Evolutionary conservation across 75 land plant species (phyloP), one percentile per base, ranked within the genome.

Genomic region (Picea sitchensis): DNA sequence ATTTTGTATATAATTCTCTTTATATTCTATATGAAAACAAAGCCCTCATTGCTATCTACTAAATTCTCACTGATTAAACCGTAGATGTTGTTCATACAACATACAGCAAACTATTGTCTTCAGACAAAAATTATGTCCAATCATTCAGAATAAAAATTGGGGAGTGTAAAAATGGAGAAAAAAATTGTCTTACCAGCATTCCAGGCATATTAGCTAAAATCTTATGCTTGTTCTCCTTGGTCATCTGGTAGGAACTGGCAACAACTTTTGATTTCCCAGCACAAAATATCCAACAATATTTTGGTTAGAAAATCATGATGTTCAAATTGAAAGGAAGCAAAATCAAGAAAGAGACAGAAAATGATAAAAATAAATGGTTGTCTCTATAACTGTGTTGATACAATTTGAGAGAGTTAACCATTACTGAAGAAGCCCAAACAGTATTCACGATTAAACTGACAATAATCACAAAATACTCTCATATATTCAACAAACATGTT

Each of bases 191-290:
- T 71, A 71, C 73, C 73, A 44, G 47, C 73, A 71, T 71, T 5
- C 36, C 47, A 20, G 51, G 73, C 73, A 71, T 21, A 44, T 71
- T 47, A 71, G 51, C 73, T 41, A 71, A 41, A 71, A 71, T 18
- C 20, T 20, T 71, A 7, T 18, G 47, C 44, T 71, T 71, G 44
- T 18, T 71, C 54, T 47, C 41, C 73, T 41, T 18, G 6, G 41
- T 34, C 41, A 65, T 15, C 69, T 34, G 41, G 20, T 17, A 47
- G 41, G 51, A 36, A 38, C 41, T 71, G 8, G 12, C 8, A 47
- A 20, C 54, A 41, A 41, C 73, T 71, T 41, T 41, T 18, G 20
- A 17, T 32, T 71, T 71, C 41, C 73, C 73, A 34, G 41, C 8
- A 17, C 18, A 41, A 71, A 9, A 44, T 21, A 71, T 71, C 7